Base-by-base conservation (phyloP, 768 basidiomycete genomes). In the Hirschioporus abietinus region DNA sequence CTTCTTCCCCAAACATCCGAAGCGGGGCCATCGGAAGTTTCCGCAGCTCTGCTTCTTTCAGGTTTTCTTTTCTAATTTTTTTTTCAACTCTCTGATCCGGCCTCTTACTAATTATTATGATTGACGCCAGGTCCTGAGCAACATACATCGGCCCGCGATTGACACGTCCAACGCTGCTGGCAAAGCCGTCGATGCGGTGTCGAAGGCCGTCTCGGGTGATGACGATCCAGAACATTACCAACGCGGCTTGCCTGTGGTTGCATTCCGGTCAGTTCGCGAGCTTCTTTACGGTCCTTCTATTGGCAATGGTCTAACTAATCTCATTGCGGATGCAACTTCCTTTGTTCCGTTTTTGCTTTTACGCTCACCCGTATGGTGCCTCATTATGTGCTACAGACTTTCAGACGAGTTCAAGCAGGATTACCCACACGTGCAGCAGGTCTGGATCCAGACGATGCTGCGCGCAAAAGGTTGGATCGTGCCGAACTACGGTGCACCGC, bases 381-480 rank as follows among this genome's bases (percentile, higher is more conserved):
- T 30, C 8, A 30, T 52, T 12, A 12, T 52, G 42, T 15, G 12
- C 42, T 58, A 15, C 64, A 79, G 78, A 23, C 83, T 88, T 63
- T 82, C 82, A 0, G 84, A 87, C 68, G 78, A 83, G 63, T 85
- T 83, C 72, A 78, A 79, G 69, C 71, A 78, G 65, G 76, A 84
- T 65, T 80, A 86, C 72, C 86, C 86, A 0, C 74, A 82, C 63
- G 78, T 87, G 42, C 76, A 86, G 71, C 87, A 86, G 71, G 74
- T 65, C 15, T 84, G 84, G 82, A 78, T 87, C 63, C 68, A 84
- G 78, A 75, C 76, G 30, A 72, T 85, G 70, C 72, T 86, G 27
- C 76, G 82, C 60, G 76, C 76, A 9, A 85, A 84, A 68, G 86
- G 85, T 1, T 88, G 86, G 86, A 87, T 88, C 65, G 84, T 86